Conservation (phyloP, 1,284 basidiomycete species). For the Psilocybe mexicana region DNA sequence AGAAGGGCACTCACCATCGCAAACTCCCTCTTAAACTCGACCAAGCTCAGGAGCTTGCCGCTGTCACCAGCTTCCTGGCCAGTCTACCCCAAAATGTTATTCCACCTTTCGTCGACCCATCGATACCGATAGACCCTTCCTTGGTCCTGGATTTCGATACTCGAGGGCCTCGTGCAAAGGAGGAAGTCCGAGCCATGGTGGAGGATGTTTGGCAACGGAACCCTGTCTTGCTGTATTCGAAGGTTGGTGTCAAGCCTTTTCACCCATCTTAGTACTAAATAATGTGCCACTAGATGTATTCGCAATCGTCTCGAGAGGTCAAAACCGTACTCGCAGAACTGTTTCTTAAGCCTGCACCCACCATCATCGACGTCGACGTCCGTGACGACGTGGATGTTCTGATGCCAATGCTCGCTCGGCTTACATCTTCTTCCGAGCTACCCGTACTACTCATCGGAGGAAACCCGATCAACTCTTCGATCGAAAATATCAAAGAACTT, state of each 20-base stretch:
- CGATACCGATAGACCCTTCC: slow-evolving; percentile 70
- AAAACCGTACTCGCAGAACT: slow-evolving; percentile 61
- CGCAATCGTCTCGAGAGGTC: slow-evolving; percentile 65
- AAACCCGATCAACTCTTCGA: slow-evolving; percentile 48
- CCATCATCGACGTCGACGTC: slow-evolving; percentile 73
- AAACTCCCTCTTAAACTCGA: slow-evolving; percentile 46
- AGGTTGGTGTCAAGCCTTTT: slow-evolving; percentile 47
- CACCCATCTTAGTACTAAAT: neutral
- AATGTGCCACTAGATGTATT: slow-evolving; percentile 49
- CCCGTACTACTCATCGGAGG: slow-evolving; percentile 77
- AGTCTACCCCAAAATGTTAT: slow-evolving; percentile 80
- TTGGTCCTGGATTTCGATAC: slow-evolving; percentile 86
- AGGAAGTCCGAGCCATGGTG: slow-evolving; percentile 58
- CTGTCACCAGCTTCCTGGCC: slow-evolving; percentile 76
- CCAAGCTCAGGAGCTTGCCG: slow-evolving; percentile 71
- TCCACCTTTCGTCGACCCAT: slow-evolving; percentile 66
- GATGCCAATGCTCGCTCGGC: slow-evolving; percentile 38
- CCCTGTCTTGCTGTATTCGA: slow-evolving; percentile 78
- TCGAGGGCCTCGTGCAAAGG: slow-evolving; percentile 50
- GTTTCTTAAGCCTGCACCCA: slow-evolving; percentile 65
- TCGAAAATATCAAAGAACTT: slow-evolving; percentile 57
- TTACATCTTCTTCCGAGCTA: slow-evolving; percentile 58
- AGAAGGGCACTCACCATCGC: slow-evolving; percentile 27
- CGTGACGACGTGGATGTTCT: slow-evolving; percentile 59
- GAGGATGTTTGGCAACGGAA: slow-evolving; percentile 70